Base-by-base conservation (phyloP, 2,329 filamentous ascomycete genomes). In the Stagonosporopsis rhizophila region DNA sequence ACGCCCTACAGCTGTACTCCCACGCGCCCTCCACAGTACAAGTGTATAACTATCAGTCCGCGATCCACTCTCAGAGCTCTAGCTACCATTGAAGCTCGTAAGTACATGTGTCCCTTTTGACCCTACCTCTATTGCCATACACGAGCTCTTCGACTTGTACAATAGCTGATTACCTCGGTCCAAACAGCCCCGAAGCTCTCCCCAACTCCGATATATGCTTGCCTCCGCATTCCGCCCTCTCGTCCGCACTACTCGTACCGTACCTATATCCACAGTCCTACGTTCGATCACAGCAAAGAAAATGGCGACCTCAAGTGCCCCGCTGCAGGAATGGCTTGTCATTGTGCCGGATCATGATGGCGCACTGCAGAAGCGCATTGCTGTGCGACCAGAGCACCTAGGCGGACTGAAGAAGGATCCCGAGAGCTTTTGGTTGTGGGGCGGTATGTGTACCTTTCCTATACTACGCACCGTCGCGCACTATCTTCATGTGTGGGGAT, bases 241-340 rank as follows among this genome's bases (percentile, higher is more conserved):
- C 19, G 20, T 54, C 25, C 50, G 35, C 38, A 37, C 40, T n/a
- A 20, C 32, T n/a, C 15, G 35, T 20, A 30, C 45, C 25, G 17
- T 17, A 14, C 46, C 40, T 3, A 19, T 19, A 17, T 14, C 19
- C 15, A 22, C 22, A 46, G 2, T 34, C 11, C 14, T 19, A 30
- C 28, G 14, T 38, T 20, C 40, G 2, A 22, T 11, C n/a, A 42
- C 19, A 30, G 9, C 15, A 17, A 45, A 47, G 15, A 51, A 40
- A 22, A 56, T 50, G 50, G 62, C 69, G 37, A 65, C 61, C 2
- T n/a, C 56, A 9, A 52, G 50, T 3, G 52, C 61, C 0, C 63
- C 71, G 12, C 59, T 74, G 8, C 72, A 69, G 28, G 81, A 83
- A 74, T 83, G 81, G 81, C 76, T 83, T 50, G 75, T 81, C 59